Conservation (phyloP, 768 basidiomycete species). For the Boletus rubropictus region DNA sequence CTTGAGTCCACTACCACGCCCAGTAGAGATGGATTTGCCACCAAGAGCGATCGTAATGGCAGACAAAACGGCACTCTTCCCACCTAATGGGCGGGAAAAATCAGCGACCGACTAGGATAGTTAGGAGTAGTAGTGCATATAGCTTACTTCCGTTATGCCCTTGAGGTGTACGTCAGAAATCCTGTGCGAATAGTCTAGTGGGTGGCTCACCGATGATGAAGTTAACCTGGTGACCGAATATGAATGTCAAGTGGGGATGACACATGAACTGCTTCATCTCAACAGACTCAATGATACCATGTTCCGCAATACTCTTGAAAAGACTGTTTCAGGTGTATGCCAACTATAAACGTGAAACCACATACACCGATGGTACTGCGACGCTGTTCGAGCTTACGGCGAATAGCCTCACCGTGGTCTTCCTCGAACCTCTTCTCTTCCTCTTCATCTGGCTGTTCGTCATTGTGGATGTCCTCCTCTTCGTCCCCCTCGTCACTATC, state of each 20-base stretch:
- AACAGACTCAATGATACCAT: constrained; percentile 81
- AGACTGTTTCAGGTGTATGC: background rate
- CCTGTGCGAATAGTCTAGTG: background rate
- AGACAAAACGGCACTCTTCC: constrained; percentile 91
- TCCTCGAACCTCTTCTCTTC: constrained; percentile 66
- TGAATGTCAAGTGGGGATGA: constrained; percentile 76
- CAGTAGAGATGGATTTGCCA: constrained; percentile 87
- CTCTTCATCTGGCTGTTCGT: constrained; percentile 39
- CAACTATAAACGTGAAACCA: constrained; percentile 40
- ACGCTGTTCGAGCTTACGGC: constrained; percentile 45
- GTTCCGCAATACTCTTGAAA: constrained; percentile 67
- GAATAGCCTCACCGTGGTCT: constrained; percentile 51
- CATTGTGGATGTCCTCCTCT: constrained; percentile 32
- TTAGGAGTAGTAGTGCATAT: background rate
- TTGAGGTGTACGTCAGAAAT: constrained; percentile 24
- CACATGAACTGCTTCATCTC: constrained; percentile 97
- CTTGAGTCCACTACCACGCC: constrained; percentile 79
- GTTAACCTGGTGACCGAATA: constrained; percentile 91
- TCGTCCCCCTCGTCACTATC: constrained; percentile 29
- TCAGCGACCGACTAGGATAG: background rate
- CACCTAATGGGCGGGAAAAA: constrained; percentile 48
- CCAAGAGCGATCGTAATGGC: constrained; percentile 92
- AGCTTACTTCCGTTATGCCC: constrained; percentile 90
- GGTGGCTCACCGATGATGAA: constrained; percentile 78
- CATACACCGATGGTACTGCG: constrained; percentile 36